These are phyloP conservation scores for Phytophthora citrophthora DNA, from an alignment of 352 stramenopile genomes.

Conservation along the genomic window DNA sequence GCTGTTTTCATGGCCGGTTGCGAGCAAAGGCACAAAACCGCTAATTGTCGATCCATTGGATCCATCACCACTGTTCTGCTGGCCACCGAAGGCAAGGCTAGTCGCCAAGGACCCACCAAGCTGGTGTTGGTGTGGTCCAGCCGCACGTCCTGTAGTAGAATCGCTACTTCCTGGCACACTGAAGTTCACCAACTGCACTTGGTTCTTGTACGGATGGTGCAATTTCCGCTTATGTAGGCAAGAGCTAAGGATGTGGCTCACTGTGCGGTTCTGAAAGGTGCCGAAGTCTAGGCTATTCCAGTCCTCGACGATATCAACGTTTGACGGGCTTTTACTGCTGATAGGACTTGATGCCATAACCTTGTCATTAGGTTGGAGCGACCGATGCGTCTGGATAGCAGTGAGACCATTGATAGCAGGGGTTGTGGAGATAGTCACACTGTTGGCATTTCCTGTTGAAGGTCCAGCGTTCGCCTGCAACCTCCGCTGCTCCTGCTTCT, in stretches of 20 bases:
- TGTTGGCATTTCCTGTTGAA: not conserved
- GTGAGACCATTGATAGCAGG: constrained; percentile 19
- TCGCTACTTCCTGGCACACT: constrained; percentile 52
- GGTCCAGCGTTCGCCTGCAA: constrained; percentile 26
- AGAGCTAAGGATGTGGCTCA: constrained; percentile 85
- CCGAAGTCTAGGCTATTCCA: constrained; percentile 83
- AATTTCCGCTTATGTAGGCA: constrained; percentile 86
- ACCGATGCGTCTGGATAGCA: constrained; percentile 29
- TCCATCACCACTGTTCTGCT: constrained; percentile 31
- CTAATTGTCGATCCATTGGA: constrained; percentile 27
- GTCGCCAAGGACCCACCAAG: constrained; percentile 58
- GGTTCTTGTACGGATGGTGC: constrained; percentile 86
- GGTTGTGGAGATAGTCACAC: constrained; percentile 16
- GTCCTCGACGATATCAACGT: constrained; percentile 81
- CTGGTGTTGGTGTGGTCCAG: constrained; percentile 34
- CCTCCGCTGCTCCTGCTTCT: constrained; percentile 41
- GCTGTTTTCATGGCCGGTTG: constrained; percentile 31
- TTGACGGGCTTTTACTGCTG: constrained; percentile 70
- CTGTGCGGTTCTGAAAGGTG: constrained; percentile 84
- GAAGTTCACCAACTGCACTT: constrained; percentile 86
- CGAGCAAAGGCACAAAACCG: constrained; percentile 44
- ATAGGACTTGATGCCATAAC: constrained; percentile 66
- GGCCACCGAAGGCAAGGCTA: constrained; percentile 59
- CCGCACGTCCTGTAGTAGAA: not conserved
- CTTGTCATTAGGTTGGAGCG: constrained; percentile 34